Evolutionary conservation across 139 green algal species (phyloP), one percentile per base, ranked within the genome.

Genomic region (Mesotaenium endlicherianum): DNA sequence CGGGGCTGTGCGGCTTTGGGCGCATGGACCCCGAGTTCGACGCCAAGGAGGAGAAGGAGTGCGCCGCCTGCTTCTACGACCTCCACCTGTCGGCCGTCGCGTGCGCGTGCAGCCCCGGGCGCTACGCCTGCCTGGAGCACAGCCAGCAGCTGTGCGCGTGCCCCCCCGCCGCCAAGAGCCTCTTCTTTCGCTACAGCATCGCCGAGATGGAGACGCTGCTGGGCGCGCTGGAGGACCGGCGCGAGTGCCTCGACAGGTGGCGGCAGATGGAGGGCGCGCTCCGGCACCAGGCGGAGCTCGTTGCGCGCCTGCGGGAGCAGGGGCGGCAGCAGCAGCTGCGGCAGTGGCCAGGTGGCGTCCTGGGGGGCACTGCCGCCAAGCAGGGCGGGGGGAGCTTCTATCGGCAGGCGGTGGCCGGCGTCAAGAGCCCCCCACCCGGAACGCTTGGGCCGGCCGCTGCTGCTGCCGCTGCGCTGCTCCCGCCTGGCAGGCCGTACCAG

Each of bases 1-100:
- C 41, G 34, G n/a, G n/a, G n/a, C n/a, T n/a, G n/a, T n/a, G n/a
- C n/a, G n/a, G n/a, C n/a, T n/a, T n/a, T n/a, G n/a, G n/a, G n/a
- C 71, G 38, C 11, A 80, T 53, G 39, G 2, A 70, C 11, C 71
- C 36, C 34, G 31, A 57, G 34, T 47, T 77, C 4, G 31, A 77
- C 31, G 34, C 39, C 44, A 17, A 69, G 38, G 39, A 80, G 38
- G 26, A 47, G 8, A 53, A 80, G 36, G 39, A 80, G 55, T 80
- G 71, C 41, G 55, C 16, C 71, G 55, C 31, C 36, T 80, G 71
- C 41, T 80, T 26, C 41, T 70, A 80, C 38, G 71, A 80, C 55
- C 71, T 80, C 38, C 30, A 80, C 55, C 41, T 80, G 20, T 80
- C 71, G 17, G 41, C 43, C 11, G 71, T 55, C 55, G 55, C 55